Conservation (phyloP, 768 basidiomycete genomes). For the Hydnomerulius pinastri region DNA sequence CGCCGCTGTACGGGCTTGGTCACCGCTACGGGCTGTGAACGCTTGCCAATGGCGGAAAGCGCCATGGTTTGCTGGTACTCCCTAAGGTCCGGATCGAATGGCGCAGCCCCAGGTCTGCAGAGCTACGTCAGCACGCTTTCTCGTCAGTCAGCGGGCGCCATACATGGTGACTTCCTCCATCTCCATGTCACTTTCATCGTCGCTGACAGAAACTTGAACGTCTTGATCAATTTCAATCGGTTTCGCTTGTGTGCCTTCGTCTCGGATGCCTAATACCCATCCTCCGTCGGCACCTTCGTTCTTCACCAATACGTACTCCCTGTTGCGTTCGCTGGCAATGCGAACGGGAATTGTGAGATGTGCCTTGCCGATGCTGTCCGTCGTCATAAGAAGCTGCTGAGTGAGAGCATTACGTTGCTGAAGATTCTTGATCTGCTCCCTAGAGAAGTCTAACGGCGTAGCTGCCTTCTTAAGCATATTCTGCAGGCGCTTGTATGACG, state of each 20-base stretch:
- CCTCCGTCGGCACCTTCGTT: constrained; percentile 87
- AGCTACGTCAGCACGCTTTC: constrained; percentile 14
- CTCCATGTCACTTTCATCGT: constrained; percentile 52
- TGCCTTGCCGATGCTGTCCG: constrained; percentile 89
- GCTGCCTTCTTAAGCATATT: constrained; percentile 80
- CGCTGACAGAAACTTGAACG: constrained; percentile 36
- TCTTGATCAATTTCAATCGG: constrained; percentile 86
- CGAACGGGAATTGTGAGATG: constrained; percentile 89
- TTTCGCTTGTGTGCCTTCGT: constrained; percentile 80
- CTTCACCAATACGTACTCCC: constrained; percentile 92
- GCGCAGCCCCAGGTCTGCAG: constrained; percentile 31
- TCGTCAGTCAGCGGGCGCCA: constrained; percentile 21
- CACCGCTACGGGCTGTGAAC: constrained; percentile 39
- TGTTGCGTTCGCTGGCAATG: constrained; percentile 93
- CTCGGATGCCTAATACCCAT: constrained; percentile 91
- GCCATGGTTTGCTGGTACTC: constrained; percentile 64
- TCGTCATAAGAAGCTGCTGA: constrained; percentile 89
- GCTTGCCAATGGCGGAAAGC: constrained; percentile 55
- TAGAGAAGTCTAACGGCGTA: constrained; percentile 94
- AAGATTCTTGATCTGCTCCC: constrained; percentile 90
- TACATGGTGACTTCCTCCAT: constrained; percentile 86
- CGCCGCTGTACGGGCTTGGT: constrained; percentile 37
- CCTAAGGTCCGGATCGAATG: constrained; percentile 61
- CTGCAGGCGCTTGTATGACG: constrained; percentile 87
- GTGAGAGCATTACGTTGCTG: constrained; percentile 88